A percentile compares a stretch with the other conserved stretches of the same genome.
These are phyloP conservation scores for Ophiostoma tasmaniense DNA, from an alignment of 2,329 filamentous ascomycete genomes.

Conservation along the genomic window DNA sequence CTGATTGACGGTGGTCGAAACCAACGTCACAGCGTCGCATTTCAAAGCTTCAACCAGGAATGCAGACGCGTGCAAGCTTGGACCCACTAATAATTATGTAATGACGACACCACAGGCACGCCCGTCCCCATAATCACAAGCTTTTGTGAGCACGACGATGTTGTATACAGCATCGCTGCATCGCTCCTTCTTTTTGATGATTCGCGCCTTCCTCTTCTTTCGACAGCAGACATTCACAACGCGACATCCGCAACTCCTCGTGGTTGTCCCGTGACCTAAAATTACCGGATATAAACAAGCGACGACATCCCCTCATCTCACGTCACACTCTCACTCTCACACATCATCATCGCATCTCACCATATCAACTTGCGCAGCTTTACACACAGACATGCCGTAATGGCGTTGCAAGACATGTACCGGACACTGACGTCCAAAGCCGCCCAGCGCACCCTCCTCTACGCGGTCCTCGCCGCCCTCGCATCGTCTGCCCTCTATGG, in stretches of 20 bases:
- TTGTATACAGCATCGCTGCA: background rate
- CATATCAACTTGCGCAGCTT: too few relatives aligned
- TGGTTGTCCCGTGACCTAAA: background rate
- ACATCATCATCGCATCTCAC: background rate
- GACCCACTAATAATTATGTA: background rate
- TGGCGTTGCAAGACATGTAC: slow-evolving; percentile 22
- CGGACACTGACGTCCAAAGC: slow-evolving; percentile 40
- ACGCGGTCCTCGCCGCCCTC: slow-evolving; percentile 36
- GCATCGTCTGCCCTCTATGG: slow-evolving; percentile 38
- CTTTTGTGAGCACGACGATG: background rate
- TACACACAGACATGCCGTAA: background rate
- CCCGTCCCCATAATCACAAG: slow-evolving; percentile 1
- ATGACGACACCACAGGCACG: background rate
- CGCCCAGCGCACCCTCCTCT: slow-evolving; percentile 42
- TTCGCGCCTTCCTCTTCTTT: background rate
- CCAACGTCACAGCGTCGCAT: background rate
- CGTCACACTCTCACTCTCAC: background rate
- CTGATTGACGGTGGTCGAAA: background rate
- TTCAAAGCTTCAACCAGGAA: background rate
- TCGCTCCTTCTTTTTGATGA: background rate
- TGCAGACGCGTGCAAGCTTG: background rate
- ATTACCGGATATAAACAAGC: background rate
- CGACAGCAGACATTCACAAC: too few relatives aligned
- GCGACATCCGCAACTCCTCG: background rate
- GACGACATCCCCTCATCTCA: background rate